Conservation (phyloP, 2,329 filamentous ascomycete species). For the Amesomyces nigricolor region DNA sequence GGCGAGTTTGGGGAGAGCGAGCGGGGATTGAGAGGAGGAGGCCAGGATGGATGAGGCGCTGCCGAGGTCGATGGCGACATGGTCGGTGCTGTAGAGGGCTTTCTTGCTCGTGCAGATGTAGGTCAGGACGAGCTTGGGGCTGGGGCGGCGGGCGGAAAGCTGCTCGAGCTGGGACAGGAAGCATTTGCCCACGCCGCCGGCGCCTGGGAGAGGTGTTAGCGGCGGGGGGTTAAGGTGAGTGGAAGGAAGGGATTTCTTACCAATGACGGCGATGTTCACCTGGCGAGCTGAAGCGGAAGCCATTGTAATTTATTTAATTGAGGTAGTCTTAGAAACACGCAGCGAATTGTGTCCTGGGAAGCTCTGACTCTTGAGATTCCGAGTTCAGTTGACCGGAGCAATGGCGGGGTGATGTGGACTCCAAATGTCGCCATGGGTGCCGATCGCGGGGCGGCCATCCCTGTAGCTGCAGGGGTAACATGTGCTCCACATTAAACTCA, state of each 20-base stretch:
- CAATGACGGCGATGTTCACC: constrained; percentile 41
- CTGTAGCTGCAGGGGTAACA: background rate
- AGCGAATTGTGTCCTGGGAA: background rate
- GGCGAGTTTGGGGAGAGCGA: constrained; percentile 63
- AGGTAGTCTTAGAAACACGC: background rate
- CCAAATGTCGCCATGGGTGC: constrained; percentile 24
- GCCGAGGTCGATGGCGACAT: constrained; percentile 59
- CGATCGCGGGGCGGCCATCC: constrained; percentile 27
- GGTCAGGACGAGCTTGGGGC: constrained; percentile 68
- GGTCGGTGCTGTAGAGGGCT: constrained; percentile 69
- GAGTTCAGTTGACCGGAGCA: background rate
- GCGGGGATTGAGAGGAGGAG: constrained; percentile 57
- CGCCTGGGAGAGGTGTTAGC: constrained; percentile 66
- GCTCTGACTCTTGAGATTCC: background rate
- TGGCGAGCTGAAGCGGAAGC: constrained; percentile 30
- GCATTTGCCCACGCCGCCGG: constrained; percentile 85
- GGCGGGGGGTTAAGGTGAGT: constrained; percentile 2
- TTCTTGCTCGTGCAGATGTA: constrained; percentile 84
- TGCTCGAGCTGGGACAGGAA: constrained; percentile 77
- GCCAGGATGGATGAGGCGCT: constrained; percentile 58
- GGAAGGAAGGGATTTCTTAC: constrained; percentile 26
- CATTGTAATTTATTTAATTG: constrained; percentile 22
- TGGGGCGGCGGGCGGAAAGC: constrained; percentile 60
- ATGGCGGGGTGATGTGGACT: constrained; percentile 20
- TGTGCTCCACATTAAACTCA: constrained; percentile 5